phyloP scores from a whole-genome alignment of 306 rosid genomes.

The Oemleria cerasiformis region DNA sequence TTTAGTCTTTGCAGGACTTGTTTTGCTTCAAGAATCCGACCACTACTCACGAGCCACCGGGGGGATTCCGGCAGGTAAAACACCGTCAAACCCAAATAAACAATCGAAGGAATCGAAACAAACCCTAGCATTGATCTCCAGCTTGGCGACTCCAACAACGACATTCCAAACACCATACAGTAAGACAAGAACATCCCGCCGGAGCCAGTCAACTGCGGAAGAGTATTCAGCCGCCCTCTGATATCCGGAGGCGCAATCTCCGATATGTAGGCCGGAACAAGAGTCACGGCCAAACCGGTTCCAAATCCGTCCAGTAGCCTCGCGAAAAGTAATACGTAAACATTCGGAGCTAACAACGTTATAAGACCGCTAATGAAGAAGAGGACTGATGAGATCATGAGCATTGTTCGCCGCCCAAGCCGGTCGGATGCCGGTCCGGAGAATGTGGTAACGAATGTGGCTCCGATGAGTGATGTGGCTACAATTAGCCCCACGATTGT shows the following conservation, averaged over 20 bases:
- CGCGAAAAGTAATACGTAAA: conserved; percentile 22
- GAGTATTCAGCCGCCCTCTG: conserved; percentile 24
- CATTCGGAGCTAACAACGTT: conserved; percentile 32
- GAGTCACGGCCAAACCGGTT: conserved; percentile 29
- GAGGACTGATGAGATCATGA: conserved; percentile 17
- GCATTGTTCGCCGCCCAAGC: conserved; percentile 28
- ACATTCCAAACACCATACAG: conserved; percentile 33
- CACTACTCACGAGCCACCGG: conserved; percentile 36
- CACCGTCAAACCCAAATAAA: conserved; percentile 21
- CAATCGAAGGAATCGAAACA: conserved; percentile 26
- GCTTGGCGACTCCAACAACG: conserved; percentile 23
- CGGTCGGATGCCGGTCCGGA: conserved; percentile 27
- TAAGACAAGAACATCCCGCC: conserved; percentile 33
- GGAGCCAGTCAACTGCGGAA: conserved; percentile 34
- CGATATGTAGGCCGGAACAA: conserved; percentile 30
- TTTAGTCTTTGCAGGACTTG: conserved; percentile 27
- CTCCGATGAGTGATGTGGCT: conserved; percentile 29
- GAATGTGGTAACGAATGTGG: conserved; percentile 21
- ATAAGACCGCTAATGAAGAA: conserved; percentile 20
- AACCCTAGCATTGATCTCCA: conserved; percentile 36
- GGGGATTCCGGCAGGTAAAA: conserved; percentile 38
- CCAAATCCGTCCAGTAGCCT: conserved; percentile 30
- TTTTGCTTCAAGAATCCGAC: conserved; percentile 28
- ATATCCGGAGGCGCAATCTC: conserved; percentile 33
- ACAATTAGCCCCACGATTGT: conserved; percentile 30